Percentiles rank a stretch among this genome's conserved stretches.
Evolutionary conservation across 2,329 filamentous ascomycete genomes (phyloP).

Genomic region (Fonsecaea erecta): DNA sequence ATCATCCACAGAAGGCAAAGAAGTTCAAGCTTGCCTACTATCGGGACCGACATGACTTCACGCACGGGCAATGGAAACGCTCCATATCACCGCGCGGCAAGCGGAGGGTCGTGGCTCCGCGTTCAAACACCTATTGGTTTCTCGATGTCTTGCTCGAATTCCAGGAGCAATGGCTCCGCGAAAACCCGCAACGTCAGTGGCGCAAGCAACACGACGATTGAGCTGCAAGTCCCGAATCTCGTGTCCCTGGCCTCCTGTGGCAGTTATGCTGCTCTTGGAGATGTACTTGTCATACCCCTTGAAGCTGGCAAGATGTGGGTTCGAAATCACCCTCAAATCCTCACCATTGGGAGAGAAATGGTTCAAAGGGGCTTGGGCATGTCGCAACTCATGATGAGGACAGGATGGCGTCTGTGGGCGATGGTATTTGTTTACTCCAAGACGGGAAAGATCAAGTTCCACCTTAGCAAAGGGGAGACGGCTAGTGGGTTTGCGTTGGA

Average conservation of each 20-base stretch:
- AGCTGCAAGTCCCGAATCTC: slow-evolving; percentile 24
- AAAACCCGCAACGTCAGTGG: slow-evolving; percentile 26
- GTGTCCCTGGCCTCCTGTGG: slow-evolving; percentile 11
- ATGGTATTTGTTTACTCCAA: slow-evolving; percentile 35
- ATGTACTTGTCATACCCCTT: slow-evolving; percentile 28
- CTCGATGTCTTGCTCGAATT: slow-evolving; percentile 19
- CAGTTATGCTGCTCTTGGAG: slow-evolving; percentile 14
- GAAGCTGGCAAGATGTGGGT: slow-evolving; percentile 33
- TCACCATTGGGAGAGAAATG: slow-evolving; percentile 19
- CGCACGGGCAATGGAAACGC: background rate
- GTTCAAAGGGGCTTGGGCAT: slow-evolving; percentile 32
- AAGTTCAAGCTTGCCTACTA: slow-evolving; percentile 24
- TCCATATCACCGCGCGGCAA: slow-evolving; percentile 3
- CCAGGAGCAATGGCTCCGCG: background rate
- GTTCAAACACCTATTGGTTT: slow-evolving; percentile 22
- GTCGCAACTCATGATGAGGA: slow-evolving; percentile 28
- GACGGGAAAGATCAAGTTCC: slow-evolving; percentile 33
- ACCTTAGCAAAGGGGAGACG: slow-evolving; percentile 22
- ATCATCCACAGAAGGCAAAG: slow-evolving; percentile 18
- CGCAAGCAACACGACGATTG: slow-evolving; percentile 23
- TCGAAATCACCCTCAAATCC: slow-evolving; percentile 29
- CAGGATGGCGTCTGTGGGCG: slow-evolving; percentile 28
- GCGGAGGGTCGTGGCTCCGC: slow-evolving; percentile 23
- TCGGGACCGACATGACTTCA: slow-evolving; percentile 9
- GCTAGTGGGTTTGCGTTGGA: slow-evolving; percentile 30